Percentiles rank a stretch among this genome's conserved stretches.
Conservation (phyloP, 441 rosid species). For the Erysimum pusillum region DNA sequence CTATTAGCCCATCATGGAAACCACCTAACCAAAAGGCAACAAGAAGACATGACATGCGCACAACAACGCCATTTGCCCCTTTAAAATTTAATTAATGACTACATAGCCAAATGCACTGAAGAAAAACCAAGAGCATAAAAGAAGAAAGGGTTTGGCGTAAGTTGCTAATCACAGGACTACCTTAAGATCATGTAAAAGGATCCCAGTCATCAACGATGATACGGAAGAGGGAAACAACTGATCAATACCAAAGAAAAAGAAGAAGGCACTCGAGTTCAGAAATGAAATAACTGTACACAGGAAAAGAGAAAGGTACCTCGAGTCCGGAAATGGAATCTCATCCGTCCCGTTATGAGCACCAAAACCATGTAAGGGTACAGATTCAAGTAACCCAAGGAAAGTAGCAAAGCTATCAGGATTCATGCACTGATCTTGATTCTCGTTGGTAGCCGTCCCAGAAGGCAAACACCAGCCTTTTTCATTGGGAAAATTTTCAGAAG, state of each 20-base stretch:
- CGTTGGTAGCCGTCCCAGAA: constrained; percentile 62
- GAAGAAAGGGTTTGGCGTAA: constrained; percentile 11
- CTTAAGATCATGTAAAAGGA: constrained; percentile 19
- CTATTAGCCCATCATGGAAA: constrained; percentile 14
- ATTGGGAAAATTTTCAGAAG: constrained; percentile 55
- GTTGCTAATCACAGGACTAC: constrained; percentile 20
- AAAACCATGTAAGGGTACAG: constrained; percentile 79
- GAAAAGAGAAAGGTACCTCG: constrained; percentile 61
- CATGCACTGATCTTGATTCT: constrained; percentile 73
- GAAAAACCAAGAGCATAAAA: constrained; percentile 31
- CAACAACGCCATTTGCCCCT: constrained; percentile 13
- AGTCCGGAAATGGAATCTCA: constrained; percentile 64
- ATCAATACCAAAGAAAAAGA: constrained; percentile 6
- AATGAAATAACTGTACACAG: constrained; percentile 30
- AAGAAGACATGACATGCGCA: constrained; percentile 26
- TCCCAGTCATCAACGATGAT: constrained; percentile 30
- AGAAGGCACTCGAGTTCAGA: not conserved
- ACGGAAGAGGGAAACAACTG: constrained; percentile 28
- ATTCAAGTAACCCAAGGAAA: constrained; percentile 89
- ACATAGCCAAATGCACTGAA: constrained; percentile 4
- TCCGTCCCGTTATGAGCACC: constrained; percentile 71
- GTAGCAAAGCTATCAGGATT: constrained; percentile 79
- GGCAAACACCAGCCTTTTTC: constrained; percentile 67
- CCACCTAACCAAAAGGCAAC: constrained; percentile 20
- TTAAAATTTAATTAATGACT: constrained; percentile 7